Base-by-base conservation (phyloP, 345 rosid genomes). In the Populus tremula region DNA sequence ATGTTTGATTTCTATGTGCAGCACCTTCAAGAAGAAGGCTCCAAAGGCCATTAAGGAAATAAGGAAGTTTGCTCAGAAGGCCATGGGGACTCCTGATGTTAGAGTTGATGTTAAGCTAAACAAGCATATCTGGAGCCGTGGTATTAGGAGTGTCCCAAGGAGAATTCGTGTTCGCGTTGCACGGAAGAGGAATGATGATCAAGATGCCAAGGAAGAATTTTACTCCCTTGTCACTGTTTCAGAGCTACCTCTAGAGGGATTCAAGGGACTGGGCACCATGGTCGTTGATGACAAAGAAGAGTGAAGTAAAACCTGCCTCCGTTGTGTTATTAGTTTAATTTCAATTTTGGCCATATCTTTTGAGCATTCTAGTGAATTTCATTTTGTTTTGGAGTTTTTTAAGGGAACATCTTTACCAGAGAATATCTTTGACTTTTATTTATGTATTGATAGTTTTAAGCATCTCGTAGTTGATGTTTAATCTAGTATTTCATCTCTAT, bases 11-110 rank as follows among this genome's bases (percentile, higher is more conserved):
- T 9, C 35, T 76, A 29, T 41, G 5, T 56, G 14, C n/a, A 77
- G 97, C 76, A 93, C 94, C 11, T 91, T 93, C 85, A 93, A 93
- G 89, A 91, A 93, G 96, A 91, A 91, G 87, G 97, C 97, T 35
- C 94, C 97, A 17, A 93, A 90, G 73, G 96, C 96, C 5, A 91
- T 93, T 6, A 92, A 92, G 85, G 97, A 91, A 73, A 87, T 92
- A 64, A 90, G 92, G 83, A 90, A 91, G 86, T 93, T 91, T 76
- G 91, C 96, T 0, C 92, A 93, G 70, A 90, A 91, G 79, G 94
- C 91, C 1, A 91, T 93, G 94, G 86, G 86, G 0, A 90, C 96
- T 0, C 83, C 84, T 33, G 94, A 91, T 70, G 93, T 90, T 0
- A 89, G 97, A 23, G 93, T 93, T 1, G 96, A 91, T 74, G 96